Evolutionary conservation across 2,329 filamentous ascomycete species (phyloP).

Genomic region (Cladophialophora carrionii): DNA sequence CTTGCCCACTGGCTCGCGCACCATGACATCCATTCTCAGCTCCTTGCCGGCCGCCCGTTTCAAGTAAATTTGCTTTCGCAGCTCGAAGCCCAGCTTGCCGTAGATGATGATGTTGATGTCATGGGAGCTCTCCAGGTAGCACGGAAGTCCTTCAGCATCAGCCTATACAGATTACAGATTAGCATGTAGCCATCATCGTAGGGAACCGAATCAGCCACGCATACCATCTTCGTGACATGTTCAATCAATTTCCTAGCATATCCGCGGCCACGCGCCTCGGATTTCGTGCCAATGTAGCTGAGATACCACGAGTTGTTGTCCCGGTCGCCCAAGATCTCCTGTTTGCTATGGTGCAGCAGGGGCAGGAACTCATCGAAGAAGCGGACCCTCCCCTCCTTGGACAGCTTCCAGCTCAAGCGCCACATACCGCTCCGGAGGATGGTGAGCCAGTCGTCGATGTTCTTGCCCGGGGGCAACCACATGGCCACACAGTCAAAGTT

Average conservation of each 20-base stretch:
- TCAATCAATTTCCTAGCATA: slow-evolving; percentile 72
- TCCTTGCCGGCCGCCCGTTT: slow-evolving; percentile 54
- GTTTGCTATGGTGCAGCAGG: slow-evolving; percentile 72
- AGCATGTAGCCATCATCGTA: background rate
- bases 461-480: slow-evolving; percentile 76
- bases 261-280: slow-evolving; percentile 69
- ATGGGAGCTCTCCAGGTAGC: slow-evolving; percentile 80
- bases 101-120: slow-evolving; percentile 71
- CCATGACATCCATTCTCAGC: slow-evolving; percentile 76
- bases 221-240: slow-evolving; percentile 66
- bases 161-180: slow-evolving; percentile 53
- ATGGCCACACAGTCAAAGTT: slow-evolving; percentile 78
- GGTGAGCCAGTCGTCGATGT: slow-evolving; percentile 74
- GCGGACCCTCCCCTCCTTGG: slow-evolving; percentile 69
- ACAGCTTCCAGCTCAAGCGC: slow-evolving; percentile 74
- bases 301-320: slow-evolving; percentile 77
- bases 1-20: slow-evolving; percentile 63
- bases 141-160: slow-evolving; percentile 67
- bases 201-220: slow-evolving; percentile 34
- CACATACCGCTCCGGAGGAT: slow-evolving; percentile 75
- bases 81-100: slow-evolving; percentile 72
- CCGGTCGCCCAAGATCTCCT: slow-evolving; percentile 66
- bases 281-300: slow-evolving; percentile 78
- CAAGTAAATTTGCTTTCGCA: slow-evolving; percentile 66
- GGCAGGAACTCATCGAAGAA: slow-evolving; percentile 79